These are phyloP conservation scores for Chlamydomonas sphaeroides DNA, from an alignment of 139 green algal genomes.

Conservation along the genomic window DNA sequence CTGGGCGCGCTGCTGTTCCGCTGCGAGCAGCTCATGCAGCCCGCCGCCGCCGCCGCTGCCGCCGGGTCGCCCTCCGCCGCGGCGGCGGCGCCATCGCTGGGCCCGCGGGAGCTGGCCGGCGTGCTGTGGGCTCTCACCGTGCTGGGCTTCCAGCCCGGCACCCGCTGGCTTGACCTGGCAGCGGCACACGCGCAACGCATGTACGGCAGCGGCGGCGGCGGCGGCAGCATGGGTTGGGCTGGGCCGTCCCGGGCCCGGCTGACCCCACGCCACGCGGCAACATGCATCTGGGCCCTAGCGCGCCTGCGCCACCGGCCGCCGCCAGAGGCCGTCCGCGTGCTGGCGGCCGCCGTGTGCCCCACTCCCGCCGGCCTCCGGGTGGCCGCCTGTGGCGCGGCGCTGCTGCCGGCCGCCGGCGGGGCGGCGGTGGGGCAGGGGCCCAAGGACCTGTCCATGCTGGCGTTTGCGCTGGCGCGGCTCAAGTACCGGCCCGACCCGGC, in stretches of 20 bases:
- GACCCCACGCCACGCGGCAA: neutral
- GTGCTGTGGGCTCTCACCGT: conserved; percentile 17
- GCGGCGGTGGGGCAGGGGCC: too few species aligned
- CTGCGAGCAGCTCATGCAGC: neutral
- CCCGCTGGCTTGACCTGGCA: too few species aligned
- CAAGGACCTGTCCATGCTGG: conserved; percentile 33
- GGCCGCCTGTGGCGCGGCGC: too few species aligned
- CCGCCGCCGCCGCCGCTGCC: too few species aligned
- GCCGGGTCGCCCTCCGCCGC: too few species aligned
- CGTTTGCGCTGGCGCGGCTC: neutral
- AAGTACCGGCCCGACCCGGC: neutral
- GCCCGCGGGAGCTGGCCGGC: neutral
- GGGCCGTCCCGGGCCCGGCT: neutral
- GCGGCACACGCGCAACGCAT: too few species aligned
- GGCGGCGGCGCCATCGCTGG: neutral
- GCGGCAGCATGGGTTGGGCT: neutral
- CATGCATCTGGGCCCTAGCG: conserved; percentile 21
- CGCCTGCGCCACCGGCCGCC: conserved; percentile 3
- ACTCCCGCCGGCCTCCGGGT: too few species aligned
- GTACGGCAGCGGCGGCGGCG: too few species aligned
- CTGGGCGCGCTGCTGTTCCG: neutral
- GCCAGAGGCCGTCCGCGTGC: neutral
- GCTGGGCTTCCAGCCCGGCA: conserved; percentile 6
- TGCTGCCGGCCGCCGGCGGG: too few species aligned
- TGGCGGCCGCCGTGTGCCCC: neutral